Evolutionary conservation across 2,329 filamentous ascomycete species (phyloP).

Genomic region (Arthrobotrys conoides): DNA sequence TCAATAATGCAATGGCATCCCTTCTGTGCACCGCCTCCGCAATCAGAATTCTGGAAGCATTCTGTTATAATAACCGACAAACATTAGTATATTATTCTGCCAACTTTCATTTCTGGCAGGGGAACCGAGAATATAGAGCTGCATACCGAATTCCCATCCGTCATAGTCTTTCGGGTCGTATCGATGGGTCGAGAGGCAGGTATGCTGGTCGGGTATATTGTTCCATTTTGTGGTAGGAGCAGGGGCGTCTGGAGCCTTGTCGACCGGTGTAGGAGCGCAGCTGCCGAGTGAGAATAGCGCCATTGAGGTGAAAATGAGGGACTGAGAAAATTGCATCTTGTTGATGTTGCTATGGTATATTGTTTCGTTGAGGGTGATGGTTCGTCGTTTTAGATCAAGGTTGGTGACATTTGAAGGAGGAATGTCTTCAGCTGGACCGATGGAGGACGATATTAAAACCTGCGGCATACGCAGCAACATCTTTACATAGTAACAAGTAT

Average conservation of each 20-base stretch:
- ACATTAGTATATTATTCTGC: no score
- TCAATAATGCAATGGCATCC: constrained; percentile 11
- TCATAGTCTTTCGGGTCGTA: constrained; percentile 13
- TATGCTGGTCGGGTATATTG: not conserved
- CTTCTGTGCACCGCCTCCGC: not conserved
- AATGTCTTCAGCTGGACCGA: no score
- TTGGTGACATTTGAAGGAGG: no score
- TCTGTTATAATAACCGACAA: not conserved
- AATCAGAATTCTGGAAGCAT: constrained; percentile 9
- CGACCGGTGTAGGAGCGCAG: not conserved
- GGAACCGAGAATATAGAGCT: not conserved
- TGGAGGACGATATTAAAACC: no score
- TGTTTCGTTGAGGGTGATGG: not conserved
- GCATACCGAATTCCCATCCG: constrained; percentile 11
- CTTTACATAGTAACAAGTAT: no score
- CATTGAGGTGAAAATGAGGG: not conserved
- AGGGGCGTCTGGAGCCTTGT: not conserved
- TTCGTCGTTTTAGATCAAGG: not conserved
- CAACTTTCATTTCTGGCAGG: not conserved
- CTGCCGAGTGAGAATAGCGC: not conserved
- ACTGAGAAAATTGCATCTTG: not conserved
- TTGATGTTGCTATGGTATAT: not conserved
- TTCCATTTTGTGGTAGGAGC: no score
- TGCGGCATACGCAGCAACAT: no score
- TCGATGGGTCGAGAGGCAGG: not conserved